These are phyloP conservation scores for Rhinocladiella similis DNA, from an alignment of 2,329 filamentous ascomycete species.

Conservation along the genomic window DNA sequence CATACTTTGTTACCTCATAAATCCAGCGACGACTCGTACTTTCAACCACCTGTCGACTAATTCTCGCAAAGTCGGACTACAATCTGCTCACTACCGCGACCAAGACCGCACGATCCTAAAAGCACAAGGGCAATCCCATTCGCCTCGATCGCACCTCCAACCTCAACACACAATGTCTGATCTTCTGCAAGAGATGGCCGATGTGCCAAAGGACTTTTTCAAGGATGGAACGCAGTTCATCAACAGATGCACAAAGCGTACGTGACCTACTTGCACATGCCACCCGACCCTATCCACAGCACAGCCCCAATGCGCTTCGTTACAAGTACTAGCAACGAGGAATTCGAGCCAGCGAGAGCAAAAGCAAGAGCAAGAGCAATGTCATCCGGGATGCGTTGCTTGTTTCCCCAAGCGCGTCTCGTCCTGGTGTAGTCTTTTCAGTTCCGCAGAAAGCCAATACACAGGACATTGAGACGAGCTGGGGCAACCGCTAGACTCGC, in stretches of 20 bases:
- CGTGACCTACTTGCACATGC: conserved; percentile 24
- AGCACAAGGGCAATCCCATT: no score
- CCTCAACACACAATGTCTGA: conserved; percentile 50
- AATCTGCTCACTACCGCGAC: not conserved
- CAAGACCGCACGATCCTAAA: no score
- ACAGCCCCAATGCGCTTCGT: not conserved
- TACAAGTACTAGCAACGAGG: no score
- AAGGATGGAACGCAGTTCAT: conserved; percentile 51
- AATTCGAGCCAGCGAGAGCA: no score
- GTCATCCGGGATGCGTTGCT: no score
- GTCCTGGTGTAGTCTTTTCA: no score
- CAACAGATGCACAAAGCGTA: conserved; percentile 51
- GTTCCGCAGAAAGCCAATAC: no score
- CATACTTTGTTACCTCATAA: not conserved
- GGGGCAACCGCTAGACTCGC: no score
- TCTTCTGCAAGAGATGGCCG: conserved; percentile 61
- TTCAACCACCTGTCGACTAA: not conserved
- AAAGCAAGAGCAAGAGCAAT: no score
- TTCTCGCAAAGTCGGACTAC: not conserved
- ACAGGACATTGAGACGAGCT: no score
- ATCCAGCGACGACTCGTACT: not conserved
- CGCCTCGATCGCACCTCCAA: no score
- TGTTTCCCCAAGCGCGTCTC: no score
- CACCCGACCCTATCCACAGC: not conserved
- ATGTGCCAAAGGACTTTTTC: conserved; percentile 57